These are phyloP conservation scores for Prunus kanzakura DNA, from an alignment of 306 rosid genomes.

Conservation along the genomic window DNA sequence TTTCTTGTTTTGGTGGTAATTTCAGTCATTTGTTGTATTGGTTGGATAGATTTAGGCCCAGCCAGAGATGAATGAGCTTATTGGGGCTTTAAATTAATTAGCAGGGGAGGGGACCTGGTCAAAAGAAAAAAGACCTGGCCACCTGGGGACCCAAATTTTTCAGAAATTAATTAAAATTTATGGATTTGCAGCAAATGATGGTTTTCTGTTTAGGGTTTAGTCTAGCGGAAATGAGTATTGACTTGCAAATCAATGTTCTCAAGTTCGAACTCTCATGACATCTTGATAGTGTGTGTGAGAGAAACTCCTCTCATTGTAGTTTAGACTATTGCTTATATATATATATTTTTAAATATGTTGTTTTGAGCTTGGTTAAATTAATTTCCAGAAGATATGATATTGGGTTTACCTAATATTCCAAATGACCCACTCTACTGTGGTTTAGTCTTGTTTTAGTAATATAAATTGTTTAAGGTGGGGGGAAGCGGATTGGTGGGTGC, in stretches of 20 bases:
- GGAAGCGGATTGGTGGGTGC: neutral
- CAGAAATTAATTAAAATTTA: neutral
- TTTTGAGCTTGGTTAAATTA: neutral
- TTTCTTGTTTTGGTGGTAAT: neutral
- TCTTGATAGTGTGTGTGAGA: rapidly evolving
- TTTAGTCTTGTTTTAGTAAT: neutral
- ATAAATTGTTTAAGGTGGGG: neutral
- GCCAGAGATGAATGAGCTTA: neutral
- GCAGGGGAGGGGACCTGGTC: neutral
- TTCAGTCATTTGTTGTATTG: neutral
- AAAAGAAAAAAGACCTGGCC: neutral
- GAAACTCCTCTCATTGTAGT: too few species aligned
- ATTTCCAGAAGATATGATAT: neutral
- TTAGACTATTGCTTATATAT: too few species aligned
- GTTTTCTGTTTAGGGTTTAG: neutral
- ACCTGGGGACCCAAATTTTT: neutral
- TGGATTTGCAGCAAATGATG: neutral
- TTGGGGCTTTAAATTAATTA: neutral
- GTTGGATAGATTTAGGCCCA: neutral
- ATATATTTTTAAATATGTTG: neutral
- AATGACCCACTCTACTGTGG: neutral
- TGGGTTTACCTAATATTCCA: constrained; percentile 2
- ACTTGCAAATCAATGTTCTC: too few species aligned
- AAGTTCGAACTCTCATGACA: too few species aligned
- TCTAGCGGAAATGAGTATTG: too few species aligned